A percentile compares a stretch with the other conserved stretches of the same genome.
phyloP scores from a whole-genome alignment of 371 early-diverging fungal genomes.

The Capniomyces stellatus region DNA sequence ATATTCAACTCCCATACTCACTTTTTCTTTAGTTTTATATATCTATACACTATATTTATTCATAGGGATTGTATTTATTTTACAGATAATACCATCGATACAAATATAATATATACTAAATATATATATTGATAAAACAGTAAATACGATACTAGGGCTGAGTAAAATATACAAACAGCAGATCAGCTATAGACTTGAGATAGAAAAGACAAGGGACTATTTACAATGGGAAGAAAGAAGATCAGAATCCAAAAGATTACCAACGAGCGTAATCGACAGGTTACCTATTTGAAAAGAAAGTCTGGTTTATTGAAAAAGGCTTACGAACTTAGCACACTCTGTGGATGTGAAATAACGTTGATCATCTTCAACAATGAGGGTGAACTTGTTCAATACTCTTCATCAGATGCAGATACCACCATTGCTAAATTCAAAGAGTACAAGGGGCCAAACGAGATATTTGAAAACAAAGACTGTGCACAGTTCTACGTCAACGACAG shows the following conservation, averaged over 20 bases:
- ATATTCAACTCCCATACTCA: too few relatives aligned
- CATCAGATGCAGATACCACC: conserved; percentile 78
- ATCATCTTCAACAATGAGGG: conserved; percentile 81
- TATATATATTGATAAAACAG: too few relatives aligned
- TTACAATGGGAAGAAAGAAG: conserved; percentile 83
- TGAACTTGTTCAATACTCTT: conserved; percentile 82
- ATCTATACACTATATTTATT: too few relatives aligned
- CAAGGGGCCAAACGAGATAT: conserved; percentile 24
- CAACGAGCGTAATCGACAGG: conserved; percentile 89
- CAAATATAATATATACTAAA: too few relatives aligned
- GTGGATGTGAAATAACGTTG: conserved; percentile 89
- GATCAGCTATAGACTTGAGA: too few relatives aligned
- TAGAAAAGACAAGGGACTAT: too few relatives aligned
- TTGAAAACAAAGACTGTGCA: conserved; percentile 23
- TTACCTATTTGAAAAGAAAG: conserved; percentile 96
- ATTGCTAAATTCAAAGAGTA: conserved; percentile 76
- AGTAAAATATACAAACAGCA: too few relatives aligned
- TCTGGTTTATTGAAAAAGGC: conserved; percentile 98
- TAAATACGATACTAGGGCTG: too few relatives aligned
- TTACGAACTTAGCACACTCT: conserved; percentile 90
- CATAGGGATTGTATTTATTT: too few relatives aligned
- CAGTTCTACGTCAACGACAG: conserved; percentile 3
- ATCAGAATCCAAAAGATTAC: conserved; percentile 87
- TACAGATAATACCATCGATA: too few relatives aligned
- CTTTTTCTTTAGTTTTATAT: too few relatives aligned